A percentile compares a stretch with the other conserved stretches of the same genome.
Evolutionary conservation across 352 stramenopile genomes (phyloP).

Genomic region (Peronospora destructor): DNA sequence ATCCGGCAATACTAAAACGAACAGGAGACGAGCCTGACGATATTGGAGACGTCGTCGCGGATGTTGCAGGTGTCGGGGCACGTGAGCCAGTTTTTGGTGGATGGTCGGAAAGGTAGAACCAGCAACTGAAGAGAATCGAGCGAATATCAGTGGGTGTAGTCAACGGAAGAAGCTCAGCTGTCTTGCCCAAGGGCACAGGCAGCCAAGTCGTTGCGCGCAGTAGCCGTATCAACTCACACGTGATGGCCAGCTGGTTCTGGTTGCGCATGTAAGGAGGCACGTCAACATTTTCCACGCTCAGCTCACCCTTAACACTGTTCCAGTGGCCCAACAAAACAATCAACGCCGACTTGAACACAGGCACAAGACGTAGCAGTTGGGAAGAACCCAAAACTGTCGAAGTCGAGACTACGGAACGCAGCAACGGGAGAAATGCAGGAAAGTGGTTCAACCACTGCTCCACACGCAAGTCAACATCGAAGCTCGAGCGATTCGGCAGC

Average conservation of each 20-base stretch:
- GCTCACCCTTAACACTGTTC: slow-evolving; percentile 74
- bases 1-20: slow-evolving; percentile 22
- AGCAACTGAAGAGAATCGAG: slow-evolving; percentile 74
- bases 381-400: slow-evolving; percentile 33
- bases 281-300: slow-evolving; percentile 58
- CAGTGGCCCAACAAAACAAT: slow-evolving; percentile 73
- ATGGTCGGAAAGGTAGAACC: slow-evolving; percentile 77
- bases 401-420: slow-evolving; percentile 39
- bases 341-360: slow-evolving; percentile 65
- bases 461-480: slow-evolving; percentile 70
- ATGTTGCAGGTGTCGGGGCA: slow-evolving; percentile 36
- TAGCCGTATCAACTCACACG: slow-evolving; percentile 57
- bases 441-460: slow-evolving; percentile 85
- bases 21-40: slow-evolving; percentile 41
- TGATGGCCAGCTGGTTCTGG: slow-evolving; percentile 57
- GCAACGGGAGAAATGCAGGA: slow-evolving; percentile 55
- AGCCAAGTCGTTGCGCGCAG: slow-evolving; percentile 55
- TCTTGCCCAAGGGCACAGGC: slow-evolving; percentile 39
- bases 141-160: slow-evolving; percentile 66
- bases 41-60: slow-evolving; percentile 36
- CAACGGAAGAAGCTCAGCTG: slow-evolving; percentile 56
- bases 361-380: slow-evolving; percentile 51
- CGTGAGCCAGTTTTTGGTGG: slow-evolving; percentile 34
- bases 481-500: slow-evolving; percentile 74
- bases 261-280: slow-evolving; percentile 81